phyloP scores from a whole-genome alignment of 2,329 filamentous ascomycete genomes.

The Paraconiothyrium brasiliense region DNA sequence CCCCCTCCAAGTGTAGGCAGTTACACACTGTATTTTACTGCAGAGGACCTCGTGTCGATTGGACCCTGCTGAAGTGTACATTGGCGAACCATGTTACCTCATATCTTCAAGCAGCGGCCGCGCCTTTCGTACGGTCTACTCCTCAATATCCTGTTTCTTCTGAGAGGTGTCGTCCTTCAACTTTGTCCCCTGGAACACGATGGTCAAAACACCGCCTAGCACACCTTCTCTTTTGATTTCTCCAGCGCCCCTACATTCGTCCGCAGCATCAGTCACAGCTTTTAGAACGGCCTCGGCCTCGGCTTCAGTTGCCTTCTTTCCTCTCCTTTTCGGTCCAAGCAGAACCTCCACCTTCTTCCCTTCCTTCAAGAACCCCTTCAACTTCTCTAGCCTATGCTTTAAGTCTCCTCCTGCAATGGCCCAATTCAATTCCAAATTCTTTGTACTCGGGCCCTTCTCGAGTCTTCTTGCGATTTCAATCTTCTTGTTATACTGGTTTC shows the following conservation, averaged over 20 bases:
- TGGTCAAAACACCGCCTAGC: constrained; percentile 43
- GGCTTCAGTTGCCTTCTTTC: constrained; percentile 66
- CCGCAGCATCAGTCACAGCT: constrained; percentile 57
- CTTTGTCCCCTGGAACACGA: constrained; percentile 43
- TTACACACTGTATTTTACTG: too few relatives aligned
- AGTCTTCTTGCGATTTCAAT: constrained; percentile 54
- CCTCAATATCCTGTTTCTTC: neutral
- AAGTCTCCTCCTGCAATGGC: constrained; percentile 81
- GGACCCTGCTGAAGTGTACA: too few relatives aligned
- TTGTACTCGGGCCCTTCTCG: constrained; percentile 55
- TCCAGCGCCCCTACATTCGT: constrained; percentile 43
- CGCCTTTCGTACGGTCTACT: neutral
- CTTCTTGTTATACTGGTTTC: constrained; percentile 57
- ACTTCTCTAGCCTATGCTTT: constrained; percentile 57
- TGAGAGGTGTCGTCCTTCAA: constrained; percentile 15
- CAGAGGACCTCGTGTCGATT: too few relatives aligned
- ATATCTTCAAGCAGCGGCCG: neutral
- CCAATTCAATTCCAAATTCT: constrained; percentile 93
- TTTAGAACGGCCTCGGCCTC: constrained; percentile 67
- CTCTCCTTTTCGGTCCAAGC: constrained; percentile 72
- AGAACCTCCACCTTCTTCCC: constrained; percentile 79
- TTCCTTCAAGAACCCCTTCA: constrained; percentile 76
- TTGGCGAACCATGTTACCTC: too few relatives aligned
- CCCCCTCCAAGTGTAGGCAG: too few relatives aligned
- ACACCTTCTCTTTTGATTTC: constrained; percentile 40